Evolutionary conservation across 352 stramenopile genomes (phyloP).

Genomic region (Globisporangium takayamanum): DNA sequence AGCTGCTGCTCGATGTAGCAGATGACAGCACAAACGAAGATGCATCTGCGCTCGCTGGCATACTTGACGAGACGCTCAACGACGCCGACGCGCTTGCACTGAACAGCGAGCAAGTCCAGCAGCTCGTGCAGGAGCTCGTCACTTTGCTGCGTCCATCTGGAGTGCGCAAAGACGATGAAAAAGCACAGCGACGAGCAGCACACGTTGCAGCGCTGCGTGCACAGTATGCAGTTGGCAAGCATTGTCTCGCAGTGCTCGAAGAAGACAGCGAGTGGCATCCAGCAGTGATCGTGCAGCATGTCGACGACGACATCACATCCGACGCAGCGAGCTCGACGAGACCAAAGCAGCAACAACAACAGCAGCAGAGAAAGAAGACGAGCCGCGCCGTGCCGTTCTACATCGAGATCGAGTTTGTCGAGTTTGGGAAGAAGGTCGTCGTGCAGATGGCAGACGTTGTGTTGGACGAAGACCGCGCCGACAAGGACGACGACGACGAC

Average conservation of each 20-base stretch:
- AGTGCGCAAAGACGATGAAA: conserved; percentile 15
- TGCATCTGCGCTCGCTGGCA: conserved; percentile 14
- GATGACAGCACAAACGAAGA: conserved; percentile 27
- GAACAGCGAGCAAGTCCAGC: conserved; percentile 11
- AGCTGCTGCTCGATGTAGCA: conserved; percentile 45
- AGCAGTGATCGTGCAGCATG: conserved; percentile 42
- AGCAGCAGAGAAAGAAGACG: conserved; percentile 15
- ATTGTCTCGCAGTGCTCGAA: conserved; percentile 53
- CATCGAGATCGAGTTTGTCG: conserved; percentile 67
- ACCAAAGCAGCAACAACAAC: conserved; percentile 8
- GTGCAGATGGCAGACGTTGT: conserved; percentile 52
- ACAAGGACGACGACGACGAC: conserved; percentile 42
- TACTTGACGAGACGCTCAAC: conserved; percentile 38
- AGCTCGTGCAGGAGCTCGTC: conserved; percentile 20
- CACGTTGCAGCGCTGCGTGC: conserved; percentile 19
- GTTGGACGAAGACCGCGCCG: conserved; percentile 65
- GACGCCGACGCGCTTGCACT: conserved; percentile 28
- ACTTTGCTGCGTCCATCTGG: conserved; percentile 16
- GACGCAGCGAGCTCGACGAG: neutral
- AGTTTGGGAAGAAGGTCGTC: conserved; percentile 72
- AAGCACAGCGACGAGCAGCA: conserved; percentile 12
- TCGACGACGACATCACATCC: conserved; percentile 7
- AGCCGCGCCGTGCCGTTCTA: conserved; percentile 6
- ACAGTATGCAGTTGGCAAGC: conserved; percentile 55
- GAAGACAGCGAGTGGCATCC: conserved; percentile 75